phyloP scores from a whole-genome alignment of 345 rosid species.

The Draba incana region DNA sequence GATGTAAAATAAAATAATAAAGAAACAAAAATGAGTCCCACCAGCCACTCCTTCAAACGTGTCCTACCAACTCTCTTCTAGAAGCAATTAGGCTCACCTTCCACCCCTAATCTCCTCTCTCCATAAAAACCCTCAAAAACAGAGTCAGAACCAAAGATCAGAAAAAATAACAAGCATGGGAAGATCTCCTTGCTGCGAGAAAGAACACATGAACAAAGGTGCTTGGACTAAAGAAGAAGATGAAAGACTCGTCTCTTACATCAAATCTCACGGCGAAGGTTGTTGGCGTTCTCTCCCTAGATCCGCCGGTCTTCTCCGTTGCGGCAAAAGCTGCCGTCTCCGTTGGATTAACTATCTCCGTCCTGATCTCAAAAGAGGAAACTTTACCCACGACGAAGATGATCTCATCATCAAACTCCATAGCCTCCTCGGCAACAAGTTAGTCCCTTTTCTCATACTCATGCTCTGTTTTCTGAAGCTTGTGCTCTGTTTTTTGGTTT shows the following conservation, averaged over 20 bases:
- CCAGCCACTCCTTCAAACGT: constrained; percentile 84
- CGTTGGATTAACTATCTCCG: constrained; percentile 67
- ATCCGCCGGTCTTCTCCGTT: constrained; percentile 64
- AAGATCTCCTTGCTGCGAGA: constrained; percentile 74
- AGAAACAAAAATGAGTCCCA: constrained; percentile 45
- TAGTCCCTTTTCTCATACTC: background rate
- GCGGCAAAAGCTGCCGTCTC: constrained; percentile 68
- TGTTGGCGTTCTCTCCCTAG: constrained; percentile 68
- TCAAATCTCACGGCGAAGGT: constrained; percentile 64
- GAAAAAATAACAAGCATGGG: constrained; percentile 46
- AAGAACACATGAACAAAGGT: constrained; percentile 68
- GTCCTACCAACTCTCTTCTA: constrained; percentile 99
- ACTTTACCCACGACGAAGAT: constrained; percentile 64
- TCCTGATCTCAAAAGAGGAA: constrained; percentile 70
- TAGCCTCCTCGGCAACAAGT: constrained; percentile 67
- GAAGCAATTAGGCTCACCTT: constrained; percentile 65
- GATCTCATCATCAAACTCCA: constrained; percentile 64
- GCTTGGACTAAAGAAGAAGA: constrained; percentile 69
- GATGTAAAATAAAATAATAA: constrained; percentile 44
- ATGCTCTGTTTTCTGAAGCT: background rate
- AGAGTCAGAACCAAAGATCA: background rate
- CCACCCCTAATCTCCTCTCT: constrained; percentile 37
- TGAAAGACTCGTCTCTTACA: constrained; percentile 56
- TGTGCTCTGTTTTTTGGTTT: constrained; percentile 19
- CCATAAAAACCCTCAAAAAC: constrained; percentile 31